These are phyloP conservation scores for Schizosaccharomyces lindneri DNA, from an alignment of 805 yeast genomes.

Conservation along the genomic window DNA sequence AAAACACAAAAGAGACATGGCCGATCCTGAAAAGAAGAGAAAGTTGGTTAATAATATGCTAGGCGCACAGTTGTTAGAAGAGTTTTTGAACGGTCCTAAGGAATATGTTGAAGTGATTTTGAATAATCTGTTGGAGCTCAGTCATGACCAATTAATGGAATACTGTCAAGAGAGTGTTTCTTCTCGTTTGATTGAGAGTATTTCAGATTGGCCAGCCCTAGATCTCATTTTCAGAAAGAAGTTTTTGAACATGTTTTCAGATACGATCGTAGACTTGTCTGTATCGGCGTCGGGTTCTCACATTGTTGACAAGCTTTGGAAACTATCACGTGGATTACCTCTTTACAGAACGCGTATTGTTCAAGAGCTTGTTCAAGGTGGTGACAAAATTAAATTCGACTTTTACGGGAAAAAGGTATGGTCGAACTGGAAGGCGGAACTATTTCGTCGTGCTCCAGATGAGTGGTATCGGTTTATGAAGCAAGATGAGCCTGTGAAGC, in stretches of 20 bases:
- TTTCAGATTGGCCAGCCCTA: slow-evolving; percentile 22
- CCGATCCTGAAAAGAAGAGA: neutral
- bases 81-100: neutral
- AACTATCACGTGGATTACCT: slow-evolving; percentile 49
- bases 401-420: slow-evolving; percentile 73
- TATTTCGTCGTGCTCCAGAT: slow-evolving; percentile 15
- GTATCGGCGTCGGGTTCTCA: slow-evolving; percentile 83
- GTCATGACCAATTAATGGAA: neutral
- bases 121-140: neutral
- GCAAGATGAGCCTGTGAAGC: neutral
- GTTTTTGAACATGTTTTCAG: slow-evolving; percentile 37
- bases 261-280: slow-evolving; percentile 31
- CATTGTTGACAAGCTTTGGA: slow-evolving; percentile 63
- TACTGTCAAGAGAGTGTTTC: slow-evolving; percentile 3
- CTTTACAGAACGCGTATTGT: slow-evolving; percentile 74
- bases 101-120: neutral
- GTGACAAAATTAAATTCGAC: slow-evolving; percentile 54
- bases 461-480: neutral
- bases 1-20: neutral
- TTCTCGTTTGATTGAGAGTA: slow-evolving; percentile 17
- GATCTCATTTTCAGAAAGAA: slow-evolving; percentile 30
- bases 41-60: neutral
- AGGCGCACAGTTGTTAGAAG: neutral
- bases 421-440: slow-evolving; percentile 83
- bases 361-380: slow-evolving; percentile 24